Percentiles rank a stretch among this genome's conserved stretches.
phyloP scores from a whole-genome alignment of 495 filamentous ascomycete species.

The Xylaria nigripes region DNA sequence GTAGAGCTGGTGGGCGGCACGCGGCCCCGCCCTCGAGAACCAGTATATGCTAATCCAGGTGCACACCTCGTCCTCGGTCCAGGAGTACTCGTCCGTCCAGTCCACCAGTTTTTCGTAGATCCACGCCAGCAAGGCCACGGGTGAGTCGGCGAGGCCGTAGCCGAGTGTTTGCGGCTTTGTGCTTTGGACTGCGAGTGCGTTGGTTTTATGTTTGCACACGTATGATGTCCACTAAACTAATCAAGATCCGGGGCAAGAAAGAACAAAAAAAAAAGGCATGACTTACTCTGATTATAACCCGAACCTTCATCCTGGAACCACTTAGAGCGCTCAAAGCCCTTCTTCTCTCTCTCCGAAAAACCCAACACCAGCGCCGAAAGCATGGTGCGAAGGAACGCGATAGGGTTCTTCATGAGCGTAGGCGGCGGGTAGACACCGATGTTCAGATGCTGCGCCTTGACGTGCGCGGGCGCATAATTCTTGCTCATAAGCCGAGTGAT shows the following conservation, averaged over 20 bases:
- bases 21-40: constrained; percentile 42
- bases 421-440: constrained; percentile 1
- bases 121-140: constrained; percentile 49
- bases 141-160: constrained; percentile 45
- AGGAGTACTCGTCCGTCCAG: constrained; percentile 51
- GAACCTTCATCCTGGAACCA: constrained; percentile 40
- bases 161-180: constrained; percentile 53
- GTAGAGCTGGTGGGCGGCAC: constrained; percentile 44
- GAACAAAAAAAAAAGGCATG: not conserved
- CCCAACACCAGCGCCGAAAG: constrained; percentile 4
- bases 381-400: not conserved
- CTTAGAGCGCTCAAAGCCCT: constrained; percentile 28
- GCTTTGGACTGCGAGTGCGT: constrained; percentile 25
- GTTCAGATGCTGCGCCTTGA: constrained; percentile 14
- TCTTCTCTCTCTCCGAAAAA: constrained; percentile 10
- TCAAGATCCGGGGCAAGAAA: not conserved
- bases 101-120: constrained; percentile 53
- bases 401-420: not conserved
- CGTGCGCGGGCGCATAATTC: constrained; percentile 22
- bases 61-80: constrained; percentile 52
- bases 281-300: constrained; percentile 35
- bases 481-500: constrained; percentile 47
- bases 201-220: too few species aligned
- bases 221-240: not conserved
- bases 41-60: constrained; percentile 52